Percentiles rank a stretch among this genome's conserved stretches.
Evolutionary conservation across 768 basidiomycete genomes (phyloP).

Genomic region (Termitomyces sp.): DNA sequence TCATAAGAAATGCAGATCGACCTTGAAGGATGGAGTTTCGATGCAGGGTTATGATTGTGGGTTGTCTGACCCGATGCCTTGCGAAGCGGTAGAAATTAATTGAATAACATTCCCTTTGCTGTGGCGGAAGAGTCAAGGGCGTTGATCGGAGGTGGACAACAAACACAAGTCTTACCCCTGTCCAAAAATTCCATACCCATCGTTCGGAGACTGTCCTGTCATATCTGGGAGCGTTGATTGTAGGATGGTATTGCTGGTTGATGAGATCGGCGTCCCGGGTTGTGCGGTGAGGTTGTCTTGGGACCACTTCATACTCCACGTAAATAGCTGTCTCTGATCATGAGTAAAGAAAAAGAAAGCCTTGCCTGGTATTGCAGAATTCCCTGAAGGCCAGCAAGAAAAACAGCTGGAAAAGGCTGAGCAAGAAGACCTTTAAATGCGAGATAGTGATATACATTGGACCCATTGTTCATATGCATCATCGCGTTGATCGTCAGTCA

Average conservation of each 20-base stretch:
- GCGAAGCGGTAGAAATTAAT: conserved; percentile 23
- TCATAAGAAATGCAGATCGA: neutral
- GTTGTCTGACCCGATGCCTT: conserved; percentile 26
- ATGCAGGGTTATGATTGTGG: neutral
- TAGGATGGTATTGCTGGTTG: conserved; percentile 25
- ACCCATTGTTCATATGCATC: conserved; percentile 53
- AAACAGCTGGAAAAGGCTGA: conserved; percentile 28
- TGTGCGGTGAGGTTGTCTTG: conserved; percentile 42
- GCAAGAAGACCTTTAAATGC: neutral
- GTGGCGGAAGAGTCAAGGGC: neutral
- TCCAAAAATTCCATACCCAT: conserved; percentile 50
- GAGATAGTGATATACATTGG: conserved; percentile 24
- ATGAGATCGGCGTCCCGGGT: conserved; percentile 39
- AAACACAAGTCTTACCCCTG: conserved; percentile 25
- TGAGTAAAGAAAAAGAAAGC: neutral
- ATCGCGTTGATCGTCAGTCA: conserved; percentile 46
- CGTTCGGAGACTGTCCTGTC: conserved; percentile 53
- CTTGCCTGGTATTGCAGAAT: conserved; percentile 43
- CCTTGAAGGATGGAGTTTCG: neutral
- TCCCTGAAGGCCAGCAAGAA: too few relatives aligned
- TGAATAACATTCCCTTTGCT: conserved; percentile 25
- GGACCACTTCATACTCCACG: conserved; percentile 40
- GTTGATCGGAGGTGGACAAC: neutral
- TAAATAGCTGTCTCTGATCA: neutral
- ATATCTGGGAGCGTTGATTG: too few relatives aligned